phyloP scores from a whole-genome alignment of 164 flowering plant genomes.

The Chloranthus sessilifolius region DNA sequence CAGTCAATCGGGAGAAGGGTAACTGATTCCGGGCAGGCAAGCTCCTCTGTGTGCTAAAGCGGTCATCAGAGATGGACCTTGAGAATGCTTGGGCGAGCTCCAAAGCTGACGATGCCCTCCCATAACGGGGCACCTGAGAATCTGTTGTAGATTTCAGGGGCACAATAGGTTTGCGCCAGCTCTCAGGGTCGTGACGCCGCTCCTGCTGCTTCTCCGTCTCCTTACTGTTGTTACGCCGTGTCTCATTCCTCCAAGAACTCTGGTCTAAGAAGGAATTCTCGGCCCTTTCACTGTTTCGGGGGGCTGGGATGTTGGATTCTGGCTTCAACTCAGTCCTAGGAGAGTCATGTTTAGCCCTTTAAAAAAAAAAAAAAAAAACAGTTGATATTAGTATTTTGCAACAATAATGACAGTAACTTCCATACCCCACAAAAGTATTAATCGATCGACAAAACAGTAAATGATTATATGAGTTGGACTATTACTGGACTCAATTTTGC shows the following conservation, averaged over 20 bases:
- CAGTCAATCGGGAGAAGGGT: slow-evolving; percentile 62
- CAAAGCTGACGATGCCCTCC: slow-evolving; percentile 67
- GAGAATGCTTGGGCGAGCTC: slow-evolving; percentile 87
- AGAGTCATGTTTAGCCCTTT: slow-evolving; percentile 38
- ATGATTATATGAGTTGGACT: too few species aligned
- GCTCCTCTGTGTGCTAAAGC: slow-evolving; percentile 34
- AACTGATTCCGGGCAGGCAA: slow-evolving; percentile 41
- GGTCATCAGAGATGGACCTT: slow-evolving; percentile 49
- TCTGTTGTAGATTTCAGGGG: slow-evolving; percentile 32
- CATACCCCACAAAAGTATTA: too few species aligned
- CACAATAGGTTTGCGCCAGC: slow-evolving; percentile 75
- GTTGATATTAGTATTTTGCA: neutral
- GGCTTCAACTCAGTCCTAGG: slow-evolving; percentile 30
- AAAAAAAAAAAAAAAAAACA: neutral
- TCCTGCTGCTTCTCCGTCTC: slow-evolving; percentile 51
- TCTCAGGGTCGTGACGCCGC: slow-evolving; percentile 70
- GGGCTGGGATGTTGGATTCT: slow-evolving; percentile 18
- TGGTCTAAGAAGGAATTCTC: slow-evolving; percentile 35
- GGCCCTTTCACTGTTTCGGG: slow-evolving; percentile 34
- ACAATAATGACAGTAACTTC: too few species aligned
- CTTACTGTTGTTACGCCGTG: slow-evolving; percentile 32
- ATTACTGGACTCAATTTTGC: too few species aligned
- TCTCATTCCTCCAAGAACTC: slow-evolving; percentile 57
- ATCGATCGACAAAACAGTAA: too few species aligned
- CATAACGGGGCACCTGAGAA: slow-evolving; percentile 19